Percentiles rank a stretch among this genome's conserved stretches.
These are phyloP conservation scores for Cercospora berteroae DNA, from an alignment of 2,329 filamentous ascomycete genomes.

Conservation along the genomic window DNA sequence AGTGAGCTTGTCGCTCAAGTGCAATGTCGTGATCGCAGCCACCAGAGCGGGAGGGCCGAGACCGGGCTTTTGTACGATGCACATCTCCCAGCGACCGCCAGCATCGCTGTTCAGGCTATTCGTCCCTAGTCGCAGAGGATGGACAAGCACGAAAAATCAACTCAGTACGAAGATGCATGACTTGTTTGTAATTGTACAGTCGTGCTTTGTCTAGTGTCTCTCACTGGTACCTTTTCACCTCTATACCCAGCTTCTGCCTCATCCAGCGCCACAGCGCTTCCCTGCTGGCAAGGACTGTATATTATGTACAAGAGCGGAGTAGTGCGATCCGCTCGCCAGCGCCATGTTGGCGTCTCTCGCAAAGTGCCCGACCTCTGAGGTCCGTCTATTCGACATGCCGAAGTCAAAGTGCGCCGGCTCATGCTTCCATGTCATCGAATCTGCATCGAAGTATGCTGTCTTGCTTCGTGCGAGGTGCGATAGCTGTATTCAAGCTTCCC, in stretches of 20 bases:
- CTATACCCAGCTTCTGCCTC: background rate
- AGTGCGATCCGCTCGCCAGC: background rate
- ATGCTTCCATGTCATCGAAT: background rate
- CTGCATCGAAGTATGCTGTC: background rate
- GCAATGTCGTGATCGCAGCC: background rate
- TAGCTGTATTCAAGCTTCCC: conserved; percentile 11
- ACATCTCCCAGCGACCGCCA: background rate
- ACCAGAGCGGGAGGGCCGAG: background rate
- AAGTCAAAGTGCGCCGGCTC: background rate
- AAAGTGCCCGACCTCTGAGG: background rate
- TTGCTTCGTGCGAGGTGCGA: background rate
- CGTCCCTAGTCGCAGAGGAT: background rate
- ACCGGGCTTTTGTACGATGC: background rate
- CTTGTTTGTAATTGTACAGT: background rate
- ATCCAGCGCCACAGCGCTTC: background rate
- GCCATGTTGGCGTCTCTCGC: background rate
- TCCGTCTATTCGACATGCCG: background rate
- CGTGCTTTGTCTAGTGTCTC: background rate
- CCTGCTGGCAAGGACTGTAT: background rate
- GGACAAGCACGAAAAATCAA: background rate
- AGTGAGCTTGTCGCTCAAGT: background rate
- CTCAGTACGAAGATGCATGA: background rate
- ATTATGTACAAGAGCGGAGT: conserved; percentile 23
- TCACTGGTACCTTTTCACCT: background rate
- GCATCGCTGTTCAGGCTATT: background rate